These are phyloP conservation scores for Nadsonia fulvescens DNA, from an alignment of 805 yeast species.

Conservation along the genomic window DNA sequence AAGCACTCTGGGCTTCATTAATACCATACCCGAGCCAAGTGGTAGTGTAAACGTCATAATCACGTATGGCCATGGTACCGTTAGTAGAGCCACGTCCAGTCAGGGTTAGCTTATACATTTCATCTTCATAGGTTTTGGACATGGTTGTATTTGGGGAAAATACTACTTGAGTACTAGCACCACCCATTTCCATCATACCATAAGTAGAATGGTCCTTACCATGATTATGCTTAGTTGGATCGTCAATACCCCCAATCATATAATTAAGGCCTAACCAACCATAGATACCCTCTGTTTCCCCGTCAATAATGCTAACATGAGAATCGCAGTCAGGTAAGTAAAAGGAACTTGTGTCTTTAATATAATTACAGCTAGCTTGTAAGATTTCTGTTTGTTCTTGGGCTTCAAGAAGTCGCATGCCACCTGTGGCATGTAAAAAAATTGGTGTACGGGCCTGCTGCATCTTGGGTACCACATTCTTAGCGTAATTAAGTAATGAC, in stretches of 20 bases:
- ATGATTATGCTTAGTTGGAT: slow-evolving; percentile 12
- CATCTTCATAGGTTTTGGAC: slow-evolving; percentile 47
- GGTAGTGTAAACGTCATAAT: slow-evolving; percentile 79
- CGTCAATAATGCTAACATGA: slow-evolving; percentile 77
- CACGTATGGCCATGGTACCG: slow-evolving; percentile 5
- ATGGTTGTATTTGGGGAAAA: slow-evolving; percentile 65
- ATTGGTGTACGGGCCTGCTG: slow-evolving; percentile 58
- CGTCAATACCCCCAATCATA: slow-evolving; percentile 40
- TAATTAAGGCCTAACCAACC: slow-evolving; percentile 94
- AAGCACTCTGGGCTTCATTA: slow-evolving; percentile 72
- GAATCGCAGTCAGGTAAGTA: slow-evolving; percentile 37
- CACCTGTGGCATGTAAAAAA: slow-evolving; percentile 89
- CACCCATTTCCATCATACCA: slow-evolving; percentile 99
- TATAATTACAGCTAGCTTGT: slow-evolving; percentile 36
- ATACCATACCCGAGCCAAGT: slow-evolving; percentile 99
- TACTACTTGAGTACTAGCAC: slow-evolving; percentile 92
- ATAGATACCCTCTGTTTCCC: slow-evolving; percentile 83
- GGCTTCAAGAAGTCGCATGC: slow-evolving; percentile 65
- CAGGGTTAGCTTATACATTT: slow-evolving; percentile 46
- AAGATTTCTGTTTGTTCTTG: slow-evolving; percentile 36
- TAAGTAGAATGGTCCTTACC: slow-evolving; percentile 26
- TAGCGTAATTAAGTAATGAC: slow-evolving; percentile 50
- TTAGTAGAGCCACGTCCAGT: slow-evolving; percentile 56
- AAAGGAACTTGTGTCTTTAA: slow-evolving; percentile 41
- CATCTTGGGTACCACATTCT: slow-evolving; percentile 44